Evolutionary conservation across 257 asterid species (phyloP).

Genomic region (Catharanthus roseus): DNA sequence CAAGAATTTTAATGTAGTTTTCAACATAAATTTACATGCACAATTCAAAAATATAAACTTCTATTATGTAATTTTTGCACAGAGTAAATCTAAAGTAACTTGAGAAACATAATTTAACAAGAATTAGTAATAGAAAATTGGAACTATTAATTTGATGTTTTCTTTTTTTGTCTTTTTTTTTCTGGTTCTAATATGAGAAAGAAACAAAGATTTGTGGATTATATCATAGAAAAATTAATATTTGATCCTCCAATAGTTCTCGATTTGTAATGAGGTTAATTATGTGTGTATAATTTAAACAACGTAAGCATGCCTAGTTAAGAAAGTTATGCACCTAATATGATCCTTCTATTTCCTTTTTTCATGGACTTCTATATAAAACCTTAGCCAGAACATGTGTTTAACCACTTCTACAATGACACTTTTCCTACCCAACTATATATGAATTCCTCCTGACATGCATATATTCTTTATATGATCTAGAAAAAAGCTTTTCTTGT

Average conservation of each 20-base stretch:
- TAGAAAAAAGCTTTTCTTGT: too few relatives aligned
- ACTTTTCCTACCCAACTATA: neutral
- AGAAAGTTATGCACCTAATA: conserved; percentile 11
- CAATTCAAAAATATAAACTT: too few relatives aligned
- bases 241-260: conserved; percentile 1
- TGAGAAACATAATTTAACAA: too few relatives aligned
- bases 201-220: neutral
- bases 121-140: neutral
- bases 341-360: conserved; percentile 8
- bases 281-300: too few relatives aligned
- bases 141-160: neutral
- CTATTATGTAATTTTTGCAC: too few relatives aligned
- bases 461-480: too few relatives aligned
- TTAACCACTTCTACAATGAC: conserved; percentile 19
- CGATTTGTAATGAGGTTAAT: conserved; percentile 3
- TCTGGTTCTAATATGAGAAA: neutral
- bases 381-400: too few relatives aligned
- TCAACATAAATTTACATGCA: neutral
- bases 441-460: too few relatives aligned
- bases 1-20: neutral
- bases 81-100: too few relatives aligned
- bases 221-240: too few relatives aligned
- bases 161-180: neutral
- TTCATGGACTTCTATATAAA: neutral
- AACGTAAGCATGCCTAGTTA: neutral